Percentiles rank a stretch among this genome's conserved stretches.
phyloP scores from a whole-genome alignment of 140 eudicot species.

The Flaveria floridana region DNA sequence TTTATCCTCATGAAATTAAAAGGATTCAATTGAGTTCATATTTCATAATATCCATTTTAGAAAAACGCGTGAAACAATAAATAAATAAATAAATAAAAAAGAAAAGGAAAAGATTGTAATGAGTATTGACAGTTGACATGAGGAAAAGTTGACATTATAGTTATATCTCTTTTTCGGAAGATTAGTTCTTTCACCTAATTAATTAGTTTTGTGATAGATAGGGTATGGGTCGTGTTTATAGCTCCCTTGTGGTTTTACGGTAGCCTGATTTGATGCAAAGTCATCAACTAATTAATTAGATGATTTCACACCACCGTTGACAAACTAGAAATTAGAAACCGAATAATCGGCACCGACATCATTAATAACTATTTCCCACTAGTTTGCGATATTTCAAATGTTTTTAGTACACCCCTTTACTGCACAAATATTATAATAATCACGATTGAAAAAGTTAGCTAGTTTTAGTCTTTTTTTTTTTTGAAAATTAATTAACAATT shows the following conservation, averaged over 20 bases:
- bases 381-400: not conserved
- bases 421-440: not conserved
- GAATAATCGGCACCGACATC: not conserved
- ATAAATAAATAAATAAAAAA: not conserved
- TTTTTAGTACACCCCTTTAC: not conserved
- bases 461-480: too few relatives aligned
- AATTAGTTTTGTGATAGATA: conserved; percentile 16
- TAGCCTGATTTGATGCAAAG: conserved; percentile 5
- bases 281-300: not conserved
- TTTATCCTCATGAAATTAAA: not conserved
- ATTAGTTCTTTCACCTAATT: conserved; percentile 22
- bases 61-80: not conserved
- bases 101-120: not conserved
- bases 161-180: conserved; percentile 7
- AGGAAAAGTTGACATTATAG: conserved; percentile 7
- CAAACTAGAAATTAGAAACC: not conserved
- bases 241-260: not conserved
- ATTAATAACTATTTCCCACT: not conserved
- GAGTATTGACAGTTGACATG: not conserved
- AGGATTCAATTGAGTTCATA: not conserved
- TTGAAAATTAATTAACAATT: too few relatives aligned
- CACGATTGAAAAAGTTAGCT: not conserved
- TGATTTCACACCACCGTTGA: conserved; percentile 11
- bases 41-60: not conserved
- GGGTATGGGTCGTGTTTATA: conserved; percentile 13